Evolutionary conservation across 2,329 filamentous ascomycete genomes (phyloP).

Genomic region (Aspergillus pseudoterreus): DNA sequence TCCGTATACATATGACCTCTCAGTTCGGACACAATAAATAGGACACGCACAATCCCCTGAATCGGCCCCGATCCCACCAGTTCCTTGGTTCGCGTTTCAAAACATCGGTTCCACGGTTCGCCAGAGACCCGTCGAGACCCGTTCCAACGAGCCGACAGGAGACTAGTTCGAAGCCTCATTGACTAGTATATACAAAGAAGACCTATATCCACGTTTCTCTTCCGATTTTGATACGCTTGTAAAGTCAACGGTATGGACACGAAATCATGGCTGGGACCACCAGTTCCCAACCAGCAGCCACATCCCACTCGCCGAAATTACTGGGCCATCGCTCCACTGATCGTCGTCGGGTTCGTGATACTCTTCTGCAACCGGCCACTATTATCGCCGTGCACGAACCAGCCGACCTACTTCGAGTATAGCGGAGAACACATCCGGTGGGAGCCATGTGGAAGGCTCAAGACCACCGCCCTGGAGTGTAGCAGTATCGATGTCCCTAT

Average conservation of each 20-base stretch:
- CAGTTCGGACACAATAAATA: background rate
- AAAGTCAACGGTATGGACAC: too few relatives aligned
- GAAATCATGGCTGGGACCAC: too few relatives aligned
- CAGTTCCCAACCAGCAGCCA: too few relatives aligned
- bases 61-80: background rate
- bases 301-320: background rate
- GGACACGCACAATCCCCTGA: background rate
- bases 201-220: too few relatives aligned
- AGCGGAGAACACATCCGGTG: background rate
- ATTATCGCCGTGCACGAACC: background rate
- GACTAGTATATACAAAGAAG: too few relatives aligned
- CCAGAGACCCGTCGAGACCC: too few relatives aligned
- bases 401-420: background rate
- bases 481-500: background rate
- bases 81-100: background rate
- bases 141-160: too few relatives aligned
- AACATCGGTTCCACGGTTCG: background rate
- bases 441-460: background rate
- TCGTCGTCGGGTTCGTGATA: background rate
- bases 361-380: background rate
- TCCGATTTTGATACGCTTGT: too few relatives aligned
- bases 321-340: background rate
- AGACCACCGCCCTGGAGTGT: background rate
- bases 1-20: background rate
- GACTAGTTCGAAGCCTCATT: too few relatives aligned